Base-by-base conservation (phyloP, 208 protist genomes). In the Wallacemonas sp. region DNA sequence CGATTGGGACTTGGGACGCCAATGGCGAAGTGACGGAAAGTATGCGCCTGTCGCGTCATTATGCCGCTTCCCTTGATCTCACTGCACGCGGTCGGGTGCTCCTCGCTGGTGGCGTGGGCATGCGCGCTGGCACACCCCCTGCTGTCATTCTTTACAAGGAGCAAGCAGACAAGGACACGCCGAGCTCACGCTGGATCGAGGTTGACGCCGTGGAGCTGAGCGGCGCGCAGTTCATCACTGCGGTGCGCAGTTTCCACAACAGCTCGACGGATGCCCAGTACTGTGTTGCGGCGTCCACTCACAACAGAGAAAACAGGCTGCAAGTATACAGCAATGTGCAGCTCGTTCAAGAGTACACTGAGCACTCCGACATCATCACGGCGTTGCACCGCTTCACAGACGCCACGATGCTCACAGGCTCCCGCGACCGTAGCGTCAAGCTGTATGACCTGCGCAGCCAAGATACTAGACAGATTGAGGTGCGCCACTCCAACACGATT, bases 301-400 rank as follows among this genome's bases (percentile, higher is more conserved):
- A 92, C 63, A 63, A 75, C 9, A 32, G 50, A 3, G 50, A 34
- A 17, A 34, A 57, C 30, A 57, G 38, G 22, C 66, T 93, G 37
- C 63, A 85, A 29, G 22, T 92, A 8, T 95, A 91, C 71, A 84
- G 93, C 39, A 57, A 60, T n/a, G 80, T 74, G 19, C 65, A 81
- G 27, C 63, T 80, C 36, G 60, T 89, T 29, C 81, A 88, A 45
- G 85, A 88, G 38, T 91, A 92, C 71, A 75, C 61, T 29, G 87
- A 89, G 44, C 90, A 95, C 72, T 79, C 77, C 34, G 90, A 95
- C 64, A 85, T 95, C 54, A 84, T 95, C 42, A 91, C 90, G 13
- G 72, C 84, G 10, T 73, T 95, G 66, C 78, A 90, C 57, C 76
- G 89, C 5, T 82, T 87, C n/a, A 50, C 55, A 19, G 85, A 92